Evolutionary conservation across 305 asterid species (phyloP).

Genomic region (Vinca major): DNA sequence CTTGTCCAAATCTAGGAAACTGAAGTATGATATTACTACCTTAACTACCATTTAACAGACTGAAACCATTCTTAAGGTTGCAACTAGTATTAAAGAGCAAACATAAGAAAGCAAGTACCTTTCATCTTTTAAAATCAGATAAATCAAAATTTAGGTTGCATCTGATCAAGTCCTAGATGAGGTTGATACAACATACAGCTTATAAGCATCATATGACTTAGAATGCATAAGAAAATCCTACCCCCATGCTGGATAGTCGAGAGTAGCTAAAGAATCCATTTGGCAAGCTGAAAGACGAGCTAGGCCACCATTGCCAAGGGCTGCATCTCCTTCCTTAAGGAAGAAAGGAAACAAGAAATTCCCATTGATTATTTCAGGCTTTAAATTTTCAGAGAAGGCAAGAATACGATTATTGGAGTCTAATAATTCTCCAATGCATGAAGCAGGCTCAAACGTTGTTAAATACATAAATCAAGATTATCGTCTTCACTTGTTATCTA

Average conservation of each 20-base stretch:
- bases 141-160: neutral
- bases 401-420: neutral
- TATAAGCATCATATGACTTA: neutral
- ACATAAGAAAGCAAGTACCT: neutral
- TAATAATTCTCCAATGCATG: neutral
- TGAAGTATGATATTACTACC: neutral
- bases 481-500: neutral
- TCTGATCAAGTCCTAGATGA: neutral
- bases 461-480: neutral
- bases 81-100: neutral
- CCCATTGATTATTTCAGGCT: neutral
- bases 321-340: conserved; percentile 40
- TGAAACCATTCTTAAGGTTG: neutral
- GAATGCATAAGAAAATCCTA: conserved; percentile 11
- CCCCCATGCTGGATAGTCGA: conserved; percentile 44
- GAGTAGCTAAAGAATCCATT: conserved; percentile 38
- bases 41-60: neutral
- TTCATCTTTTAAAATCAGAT: neutral
- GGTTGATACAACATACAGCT: conserved; percentile 8
- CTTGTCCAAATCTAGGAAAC: neutral
- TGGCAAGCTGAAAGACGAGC: conserved; percentile 43
- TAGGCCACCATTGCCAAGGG: conserved; percentile 41
- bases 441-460: neutral
- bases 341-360: neutral
- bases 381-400: neutral